phyloP scores from a whole-genome alignment of 176 grass and related monocot species.

The Puya raimondii region DNA sequence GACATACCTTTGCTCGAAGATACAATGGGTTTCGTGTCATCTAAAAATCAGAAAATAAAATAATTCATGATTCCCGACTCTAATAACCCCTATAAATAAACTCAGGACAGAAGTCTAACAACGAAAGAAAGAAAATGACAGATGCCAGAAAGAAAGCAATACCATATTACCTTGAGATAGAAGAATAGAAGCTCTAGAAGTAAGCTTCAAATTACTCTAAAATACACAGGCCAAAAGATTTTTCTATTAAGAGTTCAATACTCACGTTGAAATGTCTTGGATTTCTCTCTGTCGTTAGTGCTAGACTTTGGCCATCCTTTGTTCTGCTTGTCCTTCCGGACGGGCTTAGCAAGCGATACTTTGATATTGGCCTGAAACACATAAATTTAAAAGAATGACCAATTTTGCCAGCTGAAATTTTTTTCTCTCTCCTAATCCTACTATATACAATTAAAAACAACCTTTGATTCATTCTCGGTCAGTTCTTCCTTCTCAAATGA shows the following conservation, averaged over 20 bases:
- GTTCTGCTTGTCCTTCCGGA: constrained; percentile 34
- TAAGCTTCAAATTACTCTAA: background rate
- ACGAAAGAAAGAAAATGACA: background rate
- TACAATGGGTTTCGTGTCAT: constrained; percentile 11
- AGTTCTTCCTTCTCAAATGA: constrained; percentile 40
- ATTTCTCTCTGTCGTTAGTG: constrained; percentile 28
- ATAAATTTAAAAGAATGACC: constrained; percentile 12
- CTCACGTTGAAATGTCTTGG: constrained; percentile 41
- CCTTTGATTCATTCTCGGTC: constrained; percentile 50
- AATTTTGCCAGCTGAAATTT: constrained; percentile 2
- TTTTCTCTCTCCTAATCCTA: background rate
- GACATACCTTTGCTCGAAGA: constrained; percentile 15
- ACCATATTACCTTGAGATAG: too few relatives aligned
- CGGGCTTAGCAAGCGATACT: constrained; percentile 55
- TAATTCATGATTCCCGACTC: background rate
- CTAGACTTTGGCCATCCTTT: constrained; percentile 34
- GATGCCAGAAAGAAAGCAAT: too few relatives aligned
- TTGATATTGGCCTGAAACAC: constrained; percentile 59
- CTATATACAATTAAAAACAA: constrained; percentile 15
- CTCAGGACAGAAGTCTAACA: background rate
- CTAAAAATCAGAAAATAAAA: constrained; percentile 16
- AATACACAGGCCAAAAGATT: background rate
- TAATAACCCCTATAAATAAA: too few relatives aligned
- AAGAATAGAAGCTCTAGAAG: too few relatives aligned
- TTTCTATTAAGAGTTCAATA: constrained; percentile 14